Base-by-base conservation (phyloP, 139 green algal species). In the Closterium sp. region DNA sequence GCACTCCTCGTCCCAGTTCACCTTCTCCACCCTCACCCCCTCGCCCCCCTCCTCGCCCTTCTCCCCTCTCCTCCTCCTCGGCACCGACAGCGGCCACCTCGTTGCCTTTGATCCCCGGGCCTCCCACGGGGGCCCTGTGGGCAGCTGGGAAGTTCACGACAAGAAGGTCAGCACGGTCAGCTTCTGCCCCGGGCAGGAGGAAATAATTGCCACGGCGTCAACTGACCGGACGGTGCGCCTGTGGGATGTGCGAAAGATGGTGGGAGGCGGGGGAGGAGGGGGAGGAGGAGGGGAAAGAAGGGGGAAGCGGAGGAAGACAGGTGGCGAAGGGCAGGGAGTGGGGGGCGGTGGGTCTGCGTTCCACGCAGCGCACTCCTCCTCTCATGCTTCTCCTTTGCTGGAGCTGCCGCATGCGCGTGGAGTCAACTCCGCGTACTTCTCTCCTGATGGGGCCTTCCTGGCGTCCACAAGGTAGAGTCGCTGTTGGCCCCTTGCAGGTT, bases 341-440 rank as follows among this genome's bases (percentile, higher is more conserved):
- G 25, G 55, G 2, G 55, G 16, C 25, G 55, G 55, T 2, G 25
- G 16, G 23, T 28, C 55, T 5, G 23, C 25, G 16, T 76, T 76
- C 16, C 55, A 4, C 16, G 55, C 55, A 25, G 55, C 55, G 23
- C 55, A 76, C 25, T 76, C 55, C 16, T 16, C 55, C 16, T 28
- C 55, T 28, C 4, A 16, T 28, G 55, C 25, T 1, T 21, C 30
- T 43, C 36, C 35, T 35, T 32, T 84, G 12, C 9, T 36, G 33
- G 84, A n/a, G n/a, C 36, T 84, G 36, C 38, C 38, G 12, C 33
- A 84, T 33, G 34, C 23, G 21, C n/a, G 32, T 28, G 87, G 19
- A n/a, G 21, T 84, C 33, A 90, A 90, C 87, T 90, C 87, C 34
- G 36, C 36, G 12, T 85, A 84, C 87, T 90, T 90, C 87, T 90